Conservation (phyloP, 192 early-diverging fungal species). For the Dissophora globulifera region DNA sequence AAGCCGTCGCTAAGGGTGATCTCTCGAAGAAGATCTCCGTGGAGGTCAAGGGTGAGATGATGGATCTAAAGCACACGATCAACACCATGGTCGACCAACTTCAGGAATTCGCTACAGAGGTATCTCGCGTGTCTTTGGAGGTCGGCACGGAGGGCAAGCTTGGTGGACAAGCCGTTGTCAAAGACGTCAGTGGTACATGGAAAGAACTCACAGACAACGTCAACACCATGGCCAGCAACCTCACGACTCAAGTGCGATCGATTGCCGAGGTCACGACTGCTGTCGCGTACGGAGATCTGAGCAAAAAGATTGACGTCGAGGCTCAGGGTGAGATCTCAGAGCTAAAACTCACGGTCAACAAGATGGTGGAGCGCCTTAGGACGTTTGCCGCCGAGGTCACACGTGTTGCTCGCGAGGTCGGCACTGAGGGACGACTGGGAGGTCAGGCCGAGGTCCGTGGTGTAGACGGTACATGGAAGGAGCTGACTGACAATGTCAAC, state of each 20-base stretch:
- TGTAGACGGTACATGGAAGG: constrained; percentile 63
- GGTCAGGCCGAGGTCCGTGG: constrained; percentile 65
- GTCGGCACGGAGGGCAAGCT: constrained; percentile 66
- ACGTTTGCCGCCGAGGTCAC: constrained; percentile 71
- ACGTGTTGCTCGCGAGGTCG: constrained; percentile 70
- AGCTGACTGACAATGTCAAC: constrained; percentile 69
- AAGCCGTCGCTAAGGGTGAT: constrained; percentile 71
- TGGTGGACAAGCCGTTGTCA: constrained; percentile 62
- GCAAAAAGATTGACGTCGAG: constrained; percentile 57
- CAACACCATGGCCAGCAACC: constrained; percentile 64
- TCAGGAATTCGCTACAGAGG: constrained; percentile 65
- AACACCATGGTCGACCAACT: constrained; percentile 77
- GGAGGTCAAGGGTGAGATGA: constrained; percentile 71
- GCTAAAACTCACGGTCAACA: constrained; percentile 61
- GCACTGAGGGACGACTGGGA: constrained; percentile 66
- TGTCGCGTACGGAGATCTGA: constrained; percentile 62
- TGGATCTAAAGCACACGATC: constrained; percentile 72
- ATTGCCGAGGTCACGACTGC: constrained; percentile 69
- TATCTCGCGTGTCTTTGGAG: constrained; percentile 58
- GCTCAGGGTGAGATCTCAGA: constrained; percentile 59
- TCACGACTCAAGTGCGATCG: constrained; percentile 63
- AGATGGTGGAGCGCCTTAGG: constrained; percentile 61
- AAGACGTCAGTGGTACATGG: constrained; percentile 70
- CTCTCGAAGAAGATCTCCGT: constrained; percentile 70
- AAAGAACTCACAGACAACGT: constrained; percentile 72